Conservation (phyloP, 1,284 basidiomycete genomes). For the Naganishia cerealis region DNA sequence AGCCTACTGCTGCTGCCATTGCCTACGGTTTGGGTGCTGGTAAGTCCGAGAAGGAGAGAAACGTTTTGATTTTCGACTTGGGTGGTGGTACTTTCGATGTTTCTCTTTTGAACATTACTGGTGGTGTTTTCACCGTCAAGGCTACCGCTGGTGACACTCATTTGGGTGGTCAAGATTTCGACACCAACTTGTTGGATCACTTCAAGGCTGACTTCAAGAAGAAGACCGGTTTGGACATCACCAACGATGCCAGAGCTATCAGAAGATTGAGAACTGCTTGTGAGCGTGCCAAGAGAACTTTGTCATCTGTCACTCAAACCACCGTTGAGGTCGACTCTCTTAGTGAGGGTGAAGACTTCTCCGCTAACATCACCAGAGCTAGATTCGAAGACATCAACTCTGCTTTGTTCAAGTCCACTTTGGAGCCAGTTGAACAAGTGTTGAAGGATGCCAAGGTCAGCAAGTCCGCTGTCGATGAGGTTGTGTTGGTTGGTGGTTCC, state of each 20-base stretch:
- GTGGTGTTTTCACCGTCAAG: constrained; percentile 67
- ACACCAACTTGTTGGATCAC: constrained; percentile 93
- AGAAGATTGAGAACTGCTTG: constrained; percentile 93
- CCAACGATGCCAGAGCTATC: constrained; percentile 90
- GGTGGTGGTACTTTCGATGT: constrained; percentile 83
- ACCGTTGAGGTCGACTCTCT: constrained; percentile 99
- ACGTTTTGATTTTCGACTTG: constrained; percentile 99
- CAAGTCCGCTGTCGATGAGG: constrained; percentile 93
- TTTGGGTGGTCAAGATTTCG: constrained; percentile 98
- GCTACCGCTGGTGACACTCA: constrained; percentile 94
- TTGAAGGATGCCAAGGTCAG: constrained; percentile 99
- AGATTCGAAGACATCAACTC: constrained; percentile 99
- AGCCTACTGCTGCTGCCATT: constrained; percentile 60
- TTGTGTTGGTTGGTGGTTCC: constrained; percentile 98
- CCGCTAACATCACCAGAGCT: constrained; percentile 93
- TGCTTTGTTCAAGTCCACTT: constrained; percentile 87
- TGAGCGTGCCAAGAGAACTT: constrained; percentile 98
- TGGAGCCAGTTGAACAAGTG: constrained; percentile 98
- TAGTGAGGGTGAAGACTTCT: constrained; percentile 83
- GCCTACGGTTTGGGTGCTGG: constrained; percentile 65
- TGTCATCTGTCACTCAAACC: constrained; percentile 96
- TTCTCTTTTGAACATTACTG: constrained; percentile 64
- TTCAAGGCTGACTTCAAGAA: constrained; percentile 70
- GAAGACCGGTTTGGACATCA: constrained; percentile 81
- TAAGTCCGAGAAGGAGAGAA: constrained; percentile 83